Base-by-base conservation (phyloP, 108 stramenopile genomes). In the Fistulifera solaris region DNA sequence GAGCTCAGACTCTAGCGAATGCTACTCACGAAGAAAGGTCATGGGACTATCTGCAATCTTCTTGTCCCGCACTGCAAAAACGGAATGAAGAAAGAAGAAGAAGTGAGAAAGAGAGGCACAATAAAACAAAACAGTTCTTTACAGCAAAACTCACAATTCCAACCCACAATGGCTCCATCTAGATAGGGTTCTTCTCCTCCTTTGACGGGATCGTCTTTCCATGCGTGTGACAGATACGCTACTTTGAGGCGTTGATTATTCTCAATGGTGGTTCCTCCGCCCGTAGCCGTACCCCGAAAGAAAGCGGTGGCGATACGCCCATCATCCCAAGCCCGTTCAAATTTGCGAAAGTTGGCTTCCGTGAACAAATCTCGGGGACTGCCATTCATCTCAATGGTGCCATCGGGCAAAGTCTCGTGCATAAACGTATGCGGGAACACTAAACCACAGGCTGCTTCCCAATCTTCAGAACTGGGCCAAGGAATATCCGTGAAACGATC, bases 401-500 rank as follows among this genome's bases (percentile, higher is more conserved):
- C 88, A 10, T 71, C 75, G 39, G 62, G 54, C 27, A 85, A 74
- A 45, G 81, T 78, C 18, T 65, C 66, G 47, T 83, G 63, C 44
- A 85, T 85, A 47, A 91, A 86, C 1, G 85, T 87, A 50, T 85
- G 81, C 19, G 84, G 85, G 63, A 77, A 77, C 11, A 93, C 87
- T 43, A 77, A 60, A 45, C 95, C 95, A 55, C 94, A 95, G 5
- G 99, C 99, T 40, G 93, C 95, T 54, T 98, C 99, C 99, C 99
- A 99, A 85, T 99, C 99, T 61, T 99, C 99, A 2, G 95, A 93
- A n/a, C 91, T 81, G n/a, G 96, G 97, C 80, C 96, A 94, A 13
- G 99, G 97, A 42, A 99, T 80, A 62, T 99, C 99, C 0, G 97
- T 91, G 63, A 99, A 99, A 17, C 93, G 71, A 53, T 71, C 66